Evolutionary conservation across 306 rosid genomes (phyloP).

Genomic region (Cicer yamashitae): DNA sequence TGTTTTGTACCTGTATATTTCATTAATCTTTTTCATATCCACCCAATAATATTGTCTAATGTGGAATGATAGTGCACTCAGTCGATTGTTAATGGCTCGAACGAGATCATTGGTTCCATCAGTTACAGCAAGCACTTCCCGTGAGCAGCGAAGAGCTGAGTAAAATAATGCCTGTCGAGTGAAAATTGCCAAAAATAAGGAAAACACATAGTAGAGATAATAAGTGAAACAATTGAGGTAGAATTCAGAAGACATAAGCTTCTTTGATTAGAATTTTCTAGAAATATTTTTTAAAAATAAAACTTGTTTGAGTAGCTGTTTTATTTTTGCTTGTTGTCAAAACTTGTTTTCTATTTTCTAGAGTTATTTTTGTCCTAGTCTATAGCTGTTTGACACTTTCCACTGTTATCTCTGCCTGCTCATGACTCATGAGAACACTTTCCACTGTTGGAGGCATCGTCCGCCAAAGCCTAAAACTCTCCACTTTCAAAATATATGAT

Average conservation of each 20-base stretch:
- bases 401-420: not conserved
- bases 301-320: not conserved
- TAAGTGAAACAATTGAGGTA: constrained; percentile 21
- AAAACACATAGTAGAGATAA: constrained; percentile 32
- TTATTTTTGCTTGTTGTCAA: not conserved
- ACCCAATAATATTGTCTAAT: constrained; percentile 97
- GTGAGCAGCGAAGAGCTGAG: constrained; percentile 94
- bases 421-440: not conserved
- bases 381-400: not conserved
- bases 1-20: constrained; percentile 93
- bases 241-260: not conserved
- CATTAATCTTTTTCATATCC: constrained; percentile 87
- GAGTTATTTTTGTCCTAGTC: not conserved
- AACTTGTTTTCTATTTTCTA: constrained; percentile 17
- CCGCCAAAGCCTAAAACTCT: not conserved
- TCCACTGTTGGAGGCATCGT: not conserved
- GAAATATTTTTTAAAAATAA: not conserved
- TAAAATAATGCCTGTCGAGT: constrained; percentile 83
- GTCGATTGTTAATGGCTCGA: constrained; percentile 87
- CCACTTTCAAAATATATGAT: not conserved
- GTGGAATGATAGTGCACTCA: constrained; percentile 95
- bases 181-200: constrained; percentile 38
- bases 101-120: constrained; percentile 80
- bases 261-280: not conserved
- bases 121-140: constrained; percentile 79